Evolutionary conservation across 2,329 filamentous ascomycete genomes (phyloP).

Genomic region (Ceratocystis harringtonii): DNA sequence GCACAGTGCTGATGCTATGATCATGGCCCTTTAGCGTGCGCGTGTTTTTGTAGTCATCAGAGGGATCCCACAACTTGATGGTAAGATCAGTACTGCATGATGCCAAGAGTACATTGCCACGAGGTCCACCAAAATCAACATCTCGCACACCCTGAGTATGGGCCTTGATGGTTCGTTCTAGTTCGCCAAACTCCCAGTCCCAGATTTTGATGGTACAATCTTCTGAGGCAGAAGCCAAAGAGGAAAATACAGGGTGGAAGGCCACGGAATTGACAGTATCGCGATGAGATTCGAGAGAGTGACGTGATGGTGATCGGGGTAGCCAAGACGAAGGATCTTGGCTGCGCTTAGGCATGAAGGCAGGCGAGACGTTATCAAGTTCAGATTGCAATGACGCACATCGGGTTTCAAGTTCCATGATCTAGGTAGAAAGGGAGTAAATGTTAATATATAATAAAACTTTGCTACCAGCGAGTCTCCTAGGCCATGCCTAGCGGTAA

Average conservation of each 20-base stretch:
- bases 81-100: constrained; percentile 81
- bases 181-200: constrained; percentile 89
- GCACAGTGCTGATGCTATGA: constrained; percentile 75
- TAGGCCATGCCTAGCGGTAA: constrained; percentile 12
- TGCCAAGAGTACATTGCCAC: constrained; percentile 52
- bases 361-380: constrained; percentile 65
- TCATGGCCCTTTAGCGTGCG: constrained; percentile 82
- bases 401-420: constrained; percentile 80
- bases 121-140: constrained; percentile 77
- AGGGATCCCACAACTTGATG: constrained; percentile 89
- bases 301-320: constrained; percentile 64
- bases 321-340: constrained; percentile 79
- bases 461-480: constrained; percentile 7
- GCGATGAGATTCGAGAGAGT: constrained; percentile 72
- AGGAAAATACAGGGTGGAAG: constrained; percentile 85
- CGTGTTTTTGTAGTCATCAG: constrained; percentile 89
- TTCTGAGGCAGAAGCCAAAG: constrained; percentile 77
- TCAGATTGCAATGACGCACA: constrained; percentile 62
- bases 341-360: constrained; percentile 61
- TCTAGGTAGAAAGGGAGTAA: constrained; percentile 35
- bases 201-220: constrained; percentile 93
- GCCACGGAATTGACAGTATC: constrained; percentile 72
- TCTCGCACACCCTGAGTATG: constrained; percentile 82
- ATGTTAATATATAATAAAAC: not conserved
- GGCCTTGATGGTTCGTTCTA: constrained; percentile 80